phyloP scores from a whole-genome alignment of 176 grass and related monocot genomes.

The Pontederia crassipes region DNA sequence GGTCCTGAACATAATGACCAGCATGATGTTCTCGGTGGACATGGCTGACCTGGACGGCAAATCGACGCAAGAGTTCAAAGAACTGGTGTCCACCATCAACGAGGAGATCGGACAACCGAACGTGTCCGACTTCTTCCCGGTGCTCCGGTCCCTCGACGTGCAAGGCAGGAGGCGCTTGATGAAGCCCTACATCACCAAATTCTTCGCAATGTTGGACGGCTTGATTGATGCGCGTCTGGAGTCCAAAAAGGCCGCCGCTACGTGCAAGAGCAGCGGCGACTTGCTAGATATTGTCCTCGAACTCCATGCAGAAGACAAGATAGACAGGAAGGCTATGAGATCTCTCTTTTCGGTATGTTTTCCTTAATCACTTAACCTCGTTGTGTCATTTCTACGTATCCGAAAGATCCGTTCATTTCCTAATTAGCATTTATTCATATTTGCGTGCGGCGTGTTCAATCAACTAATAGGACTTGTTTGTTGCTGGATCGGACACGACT shows the following conservation, averaged over 20 bases:
- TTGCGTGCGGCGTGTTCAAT: not conserved
- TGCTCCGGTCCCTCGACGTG: slow-evolving; percentile 25
- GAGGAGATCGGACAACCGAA: slow-evolving; percentile 5
- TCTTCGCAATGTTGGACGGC: slow-evolving; percentile 10
- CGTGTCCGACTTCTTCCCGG: slow-evolving; percentile 32
- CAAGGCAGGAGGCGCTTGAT: slow-evolving; percentile 17
- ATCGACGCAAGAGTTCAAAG: slow-evolving; percentile 10
- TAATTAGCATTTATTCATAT: not conserved
- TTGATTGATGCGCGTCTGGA: slow-evolving; percentile 9
- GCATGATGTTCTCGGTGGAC: slow-evolving; percentile 23
- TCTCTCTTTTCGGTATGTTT: slow-evolving; percentile 15
- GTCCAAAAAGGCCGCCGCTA: too few relatives aligned
- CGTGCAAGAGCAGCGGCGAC: slow-evolving; percentile 2
- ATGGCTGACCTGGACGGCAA: slow-evolving; percentile 11
- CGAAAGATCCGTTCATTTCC: not conserved
- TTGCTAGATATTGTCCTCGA: slow-evolving; percentile 32
- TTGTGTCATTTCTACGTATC: not conserved
- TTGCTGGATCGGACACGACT: slow-evolving; percentile 37
- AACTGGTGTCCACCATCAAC: slow-evolving; percentile 6
- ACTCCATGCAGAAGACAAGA: slow-evolving; percentile 10
- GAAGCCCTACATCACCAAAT: not conserved
- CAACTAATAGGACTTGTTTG: slow-evolving; percentile 23
- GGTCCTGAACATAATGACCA: slow-evolving; percentile 26
- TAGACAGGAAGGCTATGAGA: slow-evolving; percentile 5
- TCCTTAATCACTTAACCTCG: not conserved